Base-by-base conservation (phyloP, 768 basidiomycete species). In the Pulveroboletus ravenelii region DNA sequence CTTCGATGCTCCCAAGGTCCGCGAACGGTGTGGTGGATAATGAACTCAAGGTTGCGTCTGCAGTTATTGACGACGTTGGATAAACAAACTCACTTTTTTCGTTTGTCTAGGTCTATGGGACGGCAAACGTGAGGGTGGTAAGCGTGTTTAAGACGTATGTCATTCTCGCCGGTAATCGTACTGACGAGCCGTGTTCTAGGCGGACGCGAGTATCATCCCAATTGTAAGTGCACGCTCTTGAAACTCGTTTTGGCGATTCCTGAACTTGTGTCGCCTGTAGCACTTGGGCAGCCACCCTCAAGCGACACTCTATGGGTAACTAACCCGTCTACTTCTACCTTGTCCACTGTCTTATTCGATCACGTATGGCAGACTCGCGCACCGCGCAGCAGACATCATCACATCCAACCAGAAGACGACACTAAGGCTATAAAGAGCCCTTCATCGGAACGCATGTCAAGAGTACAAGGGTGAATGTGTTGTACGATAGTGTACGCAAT, bases 261-360 rank as follows among this genome's bases (percentile, higher is more conserved):
- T 23, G 20, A 13, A 18, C 18, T 3, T 20, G 6, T 9, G 17
- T 43, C 20, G 6, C 43, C n/a, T 41, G 31, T 46, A 61, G 55
- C 56, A 56, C n/a, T n/a, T 55, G 18, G 56, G 53, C 18, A 52
- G 47, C 1, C 54, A 53, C 38, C 60, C 61, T 10, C 58, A 63
- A 31, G 51, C 51, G 25, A 61, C 47, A 27, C 58, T 63, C 34
- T 63, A 57, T 27, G 53, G 41, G 56, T 48, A 39, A 41, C 32
- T 15, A 6, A 34, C n/a, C 27, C 9, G 27, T 30, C 45, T 25
- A 48, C 36, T 27, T 36, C 18, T 15, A 37, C 25, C n/a, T 14
- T 31, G 12, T 51, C n/a, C 12, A 38, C 10, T 23, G 18, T 23
- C 34, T 23, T 10, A 32, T 20, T 6, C 20, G 10, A 38, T 14